Conservation (phyloP, 352 stramenopile species). For the Globisporangium spinosum region DNA sequence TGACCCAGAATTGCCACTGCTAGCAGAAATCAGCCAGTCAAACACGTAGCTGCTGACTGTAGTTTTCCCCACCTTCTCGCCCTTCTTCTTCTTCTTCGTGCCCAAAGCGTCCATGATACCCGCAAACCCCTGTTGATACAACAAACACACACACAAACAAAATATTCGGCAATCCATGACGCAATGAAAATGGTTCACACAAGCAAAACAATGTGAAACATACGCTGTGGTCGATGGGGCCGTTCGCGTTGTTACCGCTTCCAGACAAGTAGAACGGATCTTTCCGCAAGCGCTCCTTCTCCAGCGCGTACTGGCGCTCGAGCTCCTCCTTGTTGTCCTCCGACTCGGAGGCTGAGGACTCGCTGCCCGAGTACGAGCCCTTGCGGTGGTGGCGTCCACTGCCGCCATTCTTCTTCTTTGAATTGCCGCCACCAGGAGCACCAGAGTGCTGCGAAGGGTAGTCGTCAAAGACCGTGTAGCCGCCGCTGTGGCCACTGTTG, state of each 20-base stretch:
- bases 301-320: constrained; percentile 37
- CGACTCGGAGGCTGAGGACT: constrained; percentile 34
- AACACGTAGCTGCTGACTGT: background rate
- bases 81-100: constrained; percentile 62
- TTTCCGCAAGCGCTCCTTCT: constrained; percentile 67
- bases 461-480: constrained; percentile 28
- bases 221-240: constrained; percentile 23
- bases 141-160: background rate
- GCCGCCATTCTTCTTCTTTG: constrained; percentile 17
- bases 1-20: background rate
- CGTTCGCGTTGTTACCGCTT: constrained; percentile 40
- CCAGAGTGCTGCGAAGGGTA: constrained; percentile 8
- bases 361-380: constrained; percentile 25
- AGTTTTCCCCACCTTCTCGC: constrained; percentile 37
- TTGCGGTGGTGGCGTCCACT: constrained; percentile 43
- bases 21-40: background rate
- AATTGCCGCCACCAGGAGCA: constrained; percentile 9
- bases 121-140: constrained; percentile 48
- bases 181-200: background rate
- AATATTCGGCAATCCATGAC: constrained; percentile 13
- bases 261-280: constrained; percentile 81
- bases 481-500: constrained; percentile 7
- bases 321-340: constrained; percentile 41
- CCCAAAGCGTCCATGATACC: constrained; percentile 81
- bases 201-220: constrained; percentile 17